These are phyloP conservation scores for Botryosphaeria dothidea DNA, from an alignment of 2,329 filamentous ascomycete species.

Conservation along the genomic window DNA sequence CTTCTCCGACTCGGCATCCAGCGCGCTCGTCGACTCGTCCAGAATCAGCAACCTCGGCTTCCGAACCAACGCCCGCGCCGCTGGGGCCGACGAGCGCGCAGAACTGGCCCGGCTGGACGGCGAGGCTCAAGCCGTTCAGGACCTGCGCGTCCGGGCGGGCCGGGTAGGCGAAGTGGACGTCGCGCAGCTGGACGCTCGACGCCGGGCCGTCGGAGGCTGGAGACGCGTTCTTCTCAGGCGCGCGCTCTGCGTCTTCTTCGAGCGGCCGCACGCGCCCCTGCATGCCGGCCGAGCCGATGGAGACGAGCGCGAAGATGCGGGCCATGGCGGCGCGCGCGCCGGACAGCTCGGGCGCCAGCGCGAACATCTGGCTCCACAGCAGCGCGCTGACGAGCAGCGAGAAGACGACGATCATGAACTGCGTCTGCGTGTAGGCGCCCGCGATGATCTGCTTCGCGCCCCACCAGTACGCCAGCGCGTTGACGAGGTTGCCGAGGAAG, in stretches of 20 bases:
- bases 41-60: slow-evolving; percentile 43
- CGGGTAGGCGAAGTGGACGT: slow-evolving; percentile 67
- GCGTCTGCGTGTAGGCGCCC: slow-evolving; percentile 65
- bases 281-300: neutral
- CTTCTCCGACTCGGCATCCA: slow-evolving; percentile 46
- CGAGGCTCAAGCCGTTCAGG: slow-evolving; percentile 57
- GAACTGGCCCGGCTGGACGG: slow-evolving; percentile 61
- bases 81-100: slow-evolving; percentile 66
- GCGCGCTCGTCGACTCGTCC: slow-evolving; percentile 45
- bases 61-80: slow-evolving; percentile 54
- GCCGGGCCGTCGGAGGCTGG: neutral
- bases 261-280: neutral
- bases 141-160: slow-evolving; percentile 61
- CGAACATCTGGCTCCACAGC: slow-evolving; percentile 73
- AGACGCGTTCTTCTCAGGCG: neutral
- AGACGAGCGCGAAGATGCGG: slow-evolving; percentile 50
- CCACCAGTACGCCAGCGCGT: slow-evolving; percentile 80
- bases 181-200: slow-evolving; percentile 55
- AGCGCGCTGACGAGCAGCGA: slow-evolving; percentile 72
- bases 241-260: slow-evolving; percentile 32
- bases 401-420: slow-evolving; percentile 73
- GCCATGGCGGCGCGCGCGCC: slow-evolving; percentile 63
- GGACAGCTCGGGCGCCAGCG: slow-evolving; percentile 71
- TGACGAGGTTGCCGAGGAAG: slow-evolving; percentile 65
- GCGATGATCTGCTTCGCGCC: slow-evolving; percentile 69